Conservation (phyloP, 495 filamentous ascomycete species). For the Pseudomonodictys pantanalensis region DNA sequence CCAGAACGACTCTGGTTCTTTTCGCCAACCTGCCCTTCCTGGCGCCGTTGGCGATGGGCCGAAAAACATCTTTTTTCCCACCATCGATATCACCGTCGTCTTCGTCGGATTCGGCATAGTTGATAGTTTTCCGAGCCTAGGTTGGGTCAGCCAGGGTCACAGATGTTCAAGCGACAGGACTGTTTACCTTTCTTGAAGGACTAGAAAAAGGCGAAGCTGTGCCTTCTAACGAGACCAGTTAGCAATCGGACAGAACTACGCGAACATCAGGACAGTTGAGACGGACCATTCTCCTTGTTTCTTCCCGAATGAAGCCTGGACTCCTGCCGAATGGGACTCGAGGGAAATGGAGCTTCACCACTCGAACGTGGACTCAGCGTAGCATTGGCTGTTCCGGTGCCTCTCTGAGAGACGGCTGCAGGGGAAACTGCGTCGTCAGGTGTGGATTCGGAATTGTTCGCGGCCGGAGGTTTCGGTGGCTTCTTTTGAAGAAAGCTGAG, state of each 20-base stretch:
- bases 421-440: slow-evolving; percentile 41
- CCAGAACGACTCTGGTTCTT: slow-evolving; percentile 38
- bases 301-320: slow-evolving; percentile 18
- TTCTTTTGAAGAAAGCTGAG: slow-evolving; percentile 82
- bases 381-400: slow-evolving; percentile 30
- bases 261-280: slow-evolving; percentile 37
- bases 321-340: slow-evolving; percentile 51
- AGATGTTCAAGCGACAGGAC: neutral
- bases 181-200: slow-evolving; percentile 58
- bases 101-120: slow-evolving; percentile 64
- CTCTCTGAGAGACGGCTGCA: slow-evolving; percentile 16
- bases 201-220: slow-evolving; percentile 48
- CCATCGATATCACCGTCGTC: slow-evolving; percentile 61
- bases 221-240: slow-evolving; percentile 39
- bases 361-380: slow-evolving; percentile 72
- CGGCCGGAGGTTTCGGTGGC: slow-evolving; percentile 47
- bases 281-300: slow-evolving; percentile 45
- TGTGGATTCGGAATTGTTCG: slow-evolving; percentile 45
- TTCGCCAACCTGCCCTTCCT: slow-evolving; percentile 37
- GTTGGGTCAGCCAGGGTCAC: neutral
- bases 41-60: slow-evolving; percentile 38
- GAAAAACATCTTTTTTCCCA: too few species aligned
- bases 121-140: slow-evolving; percentile 55
- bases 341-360: slow-evolving; percentile 62
- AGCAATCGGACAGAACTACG: slow-evolving; percentile 40